phyloP scores from a whole-genome alignment of 352 stramenopile species.

The Globisporangium cederbergense region DNA sequence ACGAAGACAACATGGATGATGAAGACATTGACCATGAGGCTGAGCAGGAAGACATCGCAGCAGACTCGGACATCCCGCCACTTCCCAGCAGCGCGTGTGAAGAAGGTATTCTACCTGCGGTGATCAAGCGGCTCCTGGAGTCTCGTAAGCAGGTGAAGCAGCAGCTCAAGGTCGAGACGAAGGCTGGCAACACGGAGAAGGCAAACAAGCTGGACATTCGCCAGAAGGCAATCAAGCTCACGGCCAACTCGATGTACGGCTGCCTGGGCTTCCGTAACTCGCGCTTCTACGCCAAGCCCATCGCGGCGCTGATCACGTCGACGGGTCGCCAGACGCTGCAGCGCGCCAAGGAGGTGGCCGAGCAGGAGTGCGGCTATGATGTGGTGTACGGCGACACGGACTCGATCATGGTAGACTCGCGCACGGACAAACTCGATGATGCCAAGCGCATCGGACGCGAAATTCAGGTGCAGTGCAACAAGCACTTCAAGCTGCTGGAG shows the following conservation, averaged over 20 bases:
- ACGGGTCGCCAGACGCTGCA: slow-evolving; percentile 98
- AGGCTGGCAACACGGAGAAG: slow-evolving; percentile 83
- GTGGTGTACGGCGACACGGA: slow-evolving; percentile 99
- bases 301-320: slow-evolving; percentile 98
- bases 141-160: slow-evolving; percentile 98
- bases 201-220: slow-evolving; percentile 96
- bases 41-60: slow-evolving; percentile 48
- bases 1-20: slow-evolving; percentile 74
- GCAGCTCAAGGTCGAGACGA: slow-evolving; percentile 93
- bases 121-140: slow-evolving; percentile 98
- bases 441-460: slow-evolving; percentile 93
- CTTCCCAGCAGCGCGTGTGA: slow-evolving; percentile 66
- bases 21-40: slow-evolving; percentile 75
- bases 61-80: slow-evolving; percentile 87
- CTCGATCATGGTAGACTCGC: slow-evolving; percentile 99
- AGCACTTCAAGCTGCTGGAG: slow-evolving; percentile 98
- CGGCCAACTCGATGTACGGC: slow-evolving; percentile 99
- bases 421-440: slow-evolving; percentile 91
- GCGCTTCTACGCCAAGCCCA: slow-evolving; percentile 98
- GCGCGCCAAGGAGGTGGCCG: slow-evolving; percentile 95
- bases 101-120: slow-evolving; percentile 92
- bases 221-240: slow-evolving; percentile 99
- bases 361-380: slow-evolving; percentile 96
- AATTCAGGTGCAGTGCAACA: slow-evolving; percentile 99
- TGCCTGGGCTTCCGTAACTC: slow-evolving; percentile 99